A percentile compares a stretch with the other conserved stretches of the same genome.
phyloP scores from a whole-genome alignment of 2,329 filamentous ascomycete species.

The Mycogone perniciosa region DNA sequence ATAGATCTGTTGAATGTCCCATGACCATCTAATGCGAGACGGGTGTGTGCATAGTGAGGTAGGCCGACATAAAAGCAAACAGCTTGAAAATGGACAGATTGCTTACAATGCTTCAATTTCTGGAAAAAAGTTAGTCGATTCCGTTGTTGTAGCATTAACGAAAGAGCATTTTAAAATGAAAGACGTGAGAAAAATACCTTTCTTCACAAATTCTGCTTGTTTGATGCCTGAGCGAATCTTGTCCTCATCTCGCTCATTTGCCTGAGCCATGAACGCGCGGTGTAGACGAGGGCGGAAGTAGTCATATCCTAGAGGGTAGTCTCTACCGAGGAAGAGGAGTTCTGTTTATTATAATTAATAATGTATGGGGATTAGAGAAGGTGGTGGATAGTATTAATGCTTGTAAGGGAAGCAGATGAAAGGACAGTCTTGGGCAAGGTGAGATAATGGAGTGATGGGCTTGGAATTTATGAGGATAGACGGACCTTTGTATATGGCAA shows the following conservation, averaged over 20 bases:
- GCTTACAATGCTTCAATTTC: constrained; percentile 90
- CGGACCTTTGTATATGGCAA: constrained; percentile 80
- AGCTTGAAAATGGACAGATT: no score
- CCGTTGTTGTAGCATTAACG: background rate
- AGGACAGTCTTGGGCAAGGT: background rate
- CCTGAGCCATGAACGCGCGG: constrained; percentile 75
- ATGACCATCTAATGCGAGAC: no score
- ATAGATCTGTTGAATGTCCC: no score
- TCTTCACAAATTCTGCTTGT: constrained; percentile 82
- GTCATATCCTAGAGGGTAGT: constrained; percentile 75
- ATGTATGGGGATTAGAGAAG: background rate
- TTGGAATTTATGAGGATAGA: background rate
- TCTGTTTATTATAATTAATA: constrained; percentile 44
- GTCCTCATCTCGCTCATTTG: constrained; percentile 61
- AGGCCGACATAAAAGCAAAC: no score
- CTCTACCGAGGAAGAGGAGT: constrained; percentile 73
- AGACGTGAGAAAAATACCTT: constrained; percentile 48
- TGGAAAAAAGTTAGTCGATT: constrained; percentile 27
- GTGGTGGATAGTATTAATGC: background rate
- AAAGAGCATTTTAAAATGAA: background rate
- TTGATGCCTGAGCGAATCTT: constrained; percentile 71
- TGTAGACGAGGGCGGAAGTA: constrained; percentile 81
- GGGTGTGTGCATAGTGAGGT: no score
- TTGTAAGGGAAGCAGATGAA: background rate
- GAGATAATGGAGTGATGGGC: no score